Base-by-base conservation (phyloP, 2,329 filamentous ascomycete species). In the Diaporthe vaccinii region DNA sequence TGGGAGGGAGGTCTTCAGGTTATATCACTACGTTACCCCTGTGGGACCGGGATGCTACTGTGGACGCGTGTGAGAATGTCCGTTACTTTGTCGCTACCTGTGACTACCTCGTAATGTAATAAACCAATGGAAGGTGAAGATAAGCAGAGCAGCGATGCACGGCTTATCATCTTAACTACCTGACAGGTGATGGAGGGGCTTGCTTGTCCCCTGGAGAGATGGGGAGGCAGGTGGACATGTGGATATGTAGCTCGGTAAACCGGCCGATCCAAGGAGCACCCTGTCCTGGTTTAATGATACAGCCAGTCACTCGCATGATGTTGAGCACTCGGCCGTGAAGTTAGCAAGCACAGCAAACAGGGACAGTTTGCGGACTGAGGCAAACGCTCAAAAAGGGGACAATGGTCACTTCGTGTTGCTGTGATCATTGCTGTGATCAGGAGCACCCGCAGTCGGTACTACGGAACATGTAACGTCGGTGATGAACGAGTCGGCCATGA, bases 401-500 rank as follows among this genome's bases (percentile, higher is more conserved):
- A 53, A 6, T 17, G 15, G 34, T 28, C 44, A 39, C 49, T 39
- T 12, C 4, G 1, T 17, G 12, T 68, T 36, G 9, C 14, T 69
- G 15, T 28, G 5, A 31, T 15, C 17, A 34, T 22, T 39, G 25
- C 31, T 22, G 34, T 69, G 10, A 31, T 20, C 44, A 39, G 20
- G 28, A 46, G 28, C 41, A 25, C 22, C 41, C 25, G 28, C 20
- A 17, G 12, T 36, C 28, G 20, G 44, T 28, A 17, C 62, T 36
- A 34, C 34, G 34, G 34, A 34, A 34, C 34, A 34, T 53, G 44
- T 68, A 31, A 53, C 28, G 46, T 53, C 65, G 34, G 65, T 69
- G 65, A 69, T 55, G 65, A 69, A 28, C 65, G 41, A 69, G 34
- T 53, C 65, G 65, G 49, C 49, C 65, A 36, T 69, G 31, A 41